phyloP scores from a whole-genome alignment of 2,329 filamentous ascomycete genomes.

The Colletotrichum filicis region DNA sequence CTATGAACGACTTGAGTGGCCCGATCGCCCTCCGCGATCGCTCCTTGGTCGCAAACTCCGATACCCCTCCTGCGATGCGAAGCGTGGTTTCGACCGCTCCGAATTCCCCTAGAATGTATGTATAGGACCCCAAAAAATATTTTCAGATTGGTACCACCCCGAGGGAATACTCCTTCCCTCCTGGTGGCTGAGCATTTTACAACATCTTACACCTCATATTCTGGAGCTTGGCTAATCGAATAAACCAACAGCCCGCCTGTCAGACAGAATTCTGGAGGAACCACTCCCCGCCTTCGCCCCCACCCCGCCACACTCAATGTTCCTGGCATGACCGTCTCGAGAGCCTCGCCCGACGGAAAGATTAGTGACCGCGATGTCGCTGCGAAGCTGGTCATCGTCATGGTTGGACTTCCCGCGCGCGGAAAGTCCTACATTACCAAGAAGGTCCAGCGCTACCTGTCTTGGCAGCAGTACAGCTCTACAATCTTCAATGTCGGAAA shows the following conservation, averaged over 20 bases:
- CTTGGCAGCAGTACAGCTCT: conserved; percentile 97
- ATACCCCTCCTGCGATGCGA: conserved; percentile 66
- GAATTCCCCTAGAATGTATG: conserved; percentile 69
- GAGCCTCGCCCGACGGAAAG: conserved; percentile 93
- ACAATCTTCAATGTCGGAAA: conserved; percentile 98
- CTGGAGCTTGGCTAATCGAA: conserved; percentile 35
- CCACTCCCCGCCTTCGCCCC: conserved; percentile 80
- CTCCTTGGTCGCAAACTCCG: conserved; percentile 41
- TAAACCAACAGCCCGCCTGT: conserved; percentile 67
- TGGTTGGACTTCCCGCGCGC: conserved; percentile 94
- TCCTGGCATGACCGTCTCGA: conserved; percentile 93
- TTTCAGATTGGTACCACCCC: not conserved
- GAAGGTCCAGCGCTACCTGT: conserved; percentile 93
- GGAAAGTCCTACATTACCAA: conserved; percentile 99
- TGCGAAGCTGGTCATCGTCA: conserved; percentile 96
- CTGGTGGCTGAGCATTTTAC: conserved; percentile 8
- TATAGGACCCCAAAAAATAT: conserved; percentile 32
- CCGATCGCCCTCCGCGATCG: conserved; percentile 43
- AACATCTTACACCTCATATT: not conserved
- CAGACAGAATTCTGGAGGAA: conserved; percentile 78
- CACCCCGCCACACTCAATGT: conserved; percentile 97
- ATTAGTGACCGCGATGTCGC: conserved; percentile 95
- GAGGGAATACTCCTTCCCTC: conserved; percentile 12
- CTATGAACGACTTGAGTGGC: conserved; percentile 54
- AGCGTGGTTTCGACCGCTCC: conserved; percentile 70